Percentiles rank a stretch among this genome's conserved stretches.
phyloP scores from a whole-genome alignment of 2,329 filamentous ascomycete genomes.

The Remersonia thermophila region DNA sequence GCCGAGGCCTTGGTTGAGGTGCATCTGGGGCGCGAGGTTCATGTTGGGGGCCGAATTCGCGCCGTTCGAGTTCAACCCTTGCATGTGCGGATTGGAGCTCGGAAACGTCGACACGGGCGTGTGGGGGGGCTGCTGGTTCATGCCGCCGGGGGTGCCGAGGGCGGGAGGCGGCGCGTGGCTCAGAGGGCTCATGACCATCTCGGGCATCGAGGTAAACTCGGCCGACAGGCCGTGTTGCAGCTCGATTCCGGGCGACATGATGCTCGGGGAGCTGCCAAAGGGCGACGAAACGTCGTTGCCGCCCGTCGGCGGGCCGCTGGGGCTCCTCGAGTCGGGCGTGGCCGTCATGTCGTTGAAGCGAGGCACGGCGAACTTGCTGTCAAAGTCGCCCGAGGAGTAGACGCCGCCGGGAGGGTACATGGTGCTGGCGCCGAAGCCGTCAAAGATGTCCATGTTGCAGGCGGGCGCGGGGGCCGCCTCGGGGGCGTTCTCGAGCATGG shows the following conservation, averaged over 20 bases:
- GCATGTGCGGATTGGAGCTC: slow-evolving; percentile 23
- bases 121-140: slow-evolving; percentile 19
- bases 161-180: slow-evolving; percentile 21
- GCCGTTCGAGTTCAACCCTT: slow-evolving; percentile 20
- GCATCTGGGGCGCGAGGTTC: slow-evolving; percentile 21
- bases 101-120: slow-evolving; percentile 24
- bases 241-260: slow-evolving; percentile 42
- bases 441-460: slow-evolving; percentile 48
- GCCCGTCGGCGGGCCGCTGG: slow-evolving; percentile 21
- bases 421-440: slow-evolving; percentile 51
- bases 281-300: slow-evolving; percentile 35
- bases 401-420: slow-evolving; percentile 39
- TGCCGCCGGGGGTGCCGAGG: slow-evolving; percentile 14
- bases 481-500: slow-evolving; percentile 46
- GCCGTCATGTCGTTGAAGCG: slow-evolving; percentile 26
- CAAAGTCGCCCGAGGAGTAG: slow-evolving; percentile 33
- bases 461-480: slow-evolving; percentile 25
- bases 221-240: slow-evolving; percentile 30
- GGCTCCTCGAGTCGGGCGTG: slow-evolving; percentile 23
- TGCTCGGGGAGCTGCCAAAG: slow-evolving; percentile 39
- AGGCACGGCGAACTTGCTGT: slow-evolving; percentile 32
- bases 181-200: slow-evolving; percentile 42
- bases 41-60: slow-evolving; percentile 22
- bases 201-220: slow-evolving; percentile 37
- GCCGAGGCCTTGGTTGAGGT: slow-evolving; percentile 15